These are phyloP conservation scores for Candida nonsorbophila DNA, from an alignment of 805 yeast genomes.

Conservation along the genomic window DNA sequence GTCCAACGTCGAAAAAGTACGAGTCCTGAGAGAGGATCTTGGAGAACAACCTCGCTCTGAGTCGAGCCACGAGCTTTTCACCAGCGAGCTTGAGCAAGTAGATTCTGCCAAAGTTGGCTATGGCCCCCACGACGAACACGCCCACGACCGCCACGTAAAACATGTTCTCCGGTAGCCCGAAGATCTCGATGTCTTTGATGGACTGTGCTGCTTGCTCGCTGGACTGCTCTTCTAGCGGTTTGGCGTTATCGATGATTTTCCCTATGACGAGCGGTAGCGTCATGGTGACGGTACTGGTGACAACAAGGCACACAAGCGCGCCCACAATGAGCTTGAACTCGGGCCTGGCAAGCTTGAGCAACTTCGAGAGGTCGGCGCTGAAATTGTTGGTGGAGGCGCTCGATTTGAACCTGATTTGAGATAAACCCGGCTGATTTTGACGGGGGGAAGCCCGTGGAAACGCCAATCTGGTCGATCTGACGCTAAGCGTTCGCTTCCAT, in stretches of 20 bases:
- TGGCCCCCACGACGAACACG: constrained; percentile 67
- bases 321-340: constrained; percentile 48
- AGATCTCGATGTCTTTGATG: constrained; percentile 12
- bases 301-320: constrained; percentile 60
- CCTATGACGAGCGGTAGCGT: constrained; percentile 81
- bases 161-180: constrained; percentile 57
- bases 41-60: constrained; percentile 71
- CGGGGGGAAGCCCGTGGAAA: no score
- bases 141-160: constrained; percentile 61
- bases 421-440: no score
- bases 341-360: constrained; percentile 22
- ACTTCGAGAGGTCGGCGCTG: constrained; percentile 6
- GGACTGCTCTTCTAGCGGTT: constrained; percentile 11
- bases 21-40: constrained; percentile 82
- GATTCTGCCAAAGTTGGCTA: constrained; percentile 79
- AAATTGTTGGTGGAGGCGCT: neutral
- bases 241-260: constrained; percentile 72
- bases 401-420: no score
- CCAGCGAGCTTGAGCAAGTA: constrained; percentile 73
- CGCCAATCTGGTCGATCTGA: no score
- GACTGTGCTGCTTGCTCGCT: constrained; percentile 1
- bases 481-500: no score
- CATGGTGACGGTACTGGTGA: constrained; percentile 79
- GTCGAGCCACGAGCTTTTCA: constrained; percentile 79
- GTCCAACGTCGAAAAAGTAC: constrained; percentile 80